Evolutionary conservation across 169 alveolate species (phyloP).

Genomic region (Eimeria falciformis): DNA sequence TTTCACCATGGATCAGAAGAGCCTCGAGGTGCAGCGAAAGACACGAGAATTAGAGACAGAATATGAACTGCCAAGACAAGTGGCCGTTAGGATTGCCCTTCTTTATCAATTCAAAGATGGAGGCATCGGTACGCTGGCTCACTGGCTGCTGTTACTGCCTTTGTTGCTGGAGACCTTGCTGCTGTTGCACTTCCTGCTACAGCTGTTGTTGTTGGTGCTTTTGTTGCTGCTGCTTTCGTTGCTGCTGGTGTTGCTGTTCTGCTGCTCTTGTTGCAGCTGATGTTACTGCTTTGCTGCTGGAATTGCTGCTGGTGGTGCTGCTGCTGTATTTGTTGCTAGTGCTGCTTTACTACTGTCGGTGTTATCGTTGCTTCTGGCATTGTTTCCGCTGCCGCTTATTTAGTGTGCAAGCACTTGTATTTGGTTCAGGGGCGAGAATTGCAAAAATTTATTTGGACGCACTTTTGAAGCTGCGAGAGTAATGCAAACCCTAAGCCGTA

Average conservation of each 20-base stretch:
- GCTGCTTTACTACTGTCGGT: neutral
- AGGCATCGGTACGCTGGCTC: constrained; percentile 18
- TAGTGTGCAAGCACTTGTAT: neutral
- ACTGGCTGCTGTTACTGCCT: constrained; percentile 11
- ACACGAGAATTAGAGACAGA: constrained; percentile 11
- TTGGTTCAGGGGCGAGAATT: constrained; percentile 31
- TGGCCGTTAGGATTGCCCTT: constrained; percentile 59
- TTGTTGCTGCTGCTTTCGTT: constrained; percentile 11
- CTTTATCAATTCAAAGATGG: constrained; percentile 57
- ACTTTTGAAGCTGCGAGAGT: neutral
- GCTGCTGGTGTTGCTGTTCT: neutral
- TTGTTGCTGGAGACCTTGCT: neutral
- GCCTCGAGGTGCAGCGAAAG: constrained; percentile 67
- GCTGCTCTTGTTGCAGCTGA: neutral
- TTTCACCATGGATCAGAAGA: constrained; percentile 52
- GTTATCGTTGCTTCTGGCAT: neutral
- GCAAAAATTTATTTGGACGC: constrained; percentile 45
- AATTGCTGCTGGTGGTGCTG: neutral
- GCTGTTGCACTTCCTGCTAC: neutral
- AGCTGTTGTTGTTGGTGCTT: neutral
- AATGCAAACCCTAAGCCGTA: too few species aligned
- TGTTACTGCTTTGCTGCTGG: too few species aligned
- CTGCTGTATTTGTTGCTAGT: neutral
- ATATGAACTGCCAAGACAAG: constrained; percentile 14
- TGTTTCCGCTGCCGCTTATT: neutral